Base-by-base conservation (phyloP, 805 yeast species). In the Candida manassasensis region DNA sequence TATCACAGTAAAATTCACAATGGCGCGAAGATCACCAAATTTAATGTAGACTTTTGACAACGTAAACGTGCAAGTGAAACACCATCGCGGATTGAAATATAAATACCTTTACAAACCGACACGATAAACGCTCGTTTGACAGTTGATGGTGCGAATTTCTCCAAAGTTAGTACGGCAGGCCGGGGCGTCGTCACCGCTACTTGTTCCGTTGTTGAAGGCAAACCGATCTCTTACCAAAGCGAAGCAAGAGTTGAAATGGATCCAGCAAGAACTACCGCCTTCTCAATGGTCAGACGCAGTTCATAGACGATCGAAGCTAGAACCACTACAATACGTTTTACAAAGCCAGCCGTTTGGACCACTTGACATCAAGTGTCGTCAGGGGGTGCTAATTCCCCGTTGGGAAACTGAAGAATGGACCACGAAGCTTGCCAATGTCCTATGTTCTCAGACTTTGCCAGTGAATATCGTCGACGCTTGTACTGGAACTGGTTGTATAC, bases 371-470 rank as follows among this genome's bases (percentile, higher is more conserved):
- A 38, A 48, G 17, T 85, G 96, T 48, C 48, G 57, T 19, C 63
- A 62, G 1, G 78, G 78, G 0, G 97, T 87, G 2, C 61, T 90
- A 40, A 89, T 90, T 18, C 97, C 98, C 0, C 61, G 98, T 33
- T 80, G 90, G 83, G 98, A 90, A 53, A 90, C 98, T 0, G 97
- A 90, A 54, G 95, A 87, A 50, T 90, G 97, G 97, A 64, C 73
- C 7, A 22, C 61, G 19, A 68, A 67, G 36, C 52, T 83, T 14
- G 56, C 63, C 0, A 40, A 14, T 19, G 24, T 12, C 10, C 36
- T 14, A n/a, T 30, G 12, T 6, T 10, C 6, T 21, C 24, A 27
- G 11, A 27, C 18, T 12, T 13, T 17, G 12, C 16, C 21, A 2
- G 16, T 45, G 13, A 47, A 38, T 2, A 56, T 79, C 2, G 42